Evolutionary conservation across 2,329 filamentous ascomycete genomes (phyloP), one percentile per base, ranked within the genome.

Genomic region (Pseudogymnoascus pannorum): DNA sequence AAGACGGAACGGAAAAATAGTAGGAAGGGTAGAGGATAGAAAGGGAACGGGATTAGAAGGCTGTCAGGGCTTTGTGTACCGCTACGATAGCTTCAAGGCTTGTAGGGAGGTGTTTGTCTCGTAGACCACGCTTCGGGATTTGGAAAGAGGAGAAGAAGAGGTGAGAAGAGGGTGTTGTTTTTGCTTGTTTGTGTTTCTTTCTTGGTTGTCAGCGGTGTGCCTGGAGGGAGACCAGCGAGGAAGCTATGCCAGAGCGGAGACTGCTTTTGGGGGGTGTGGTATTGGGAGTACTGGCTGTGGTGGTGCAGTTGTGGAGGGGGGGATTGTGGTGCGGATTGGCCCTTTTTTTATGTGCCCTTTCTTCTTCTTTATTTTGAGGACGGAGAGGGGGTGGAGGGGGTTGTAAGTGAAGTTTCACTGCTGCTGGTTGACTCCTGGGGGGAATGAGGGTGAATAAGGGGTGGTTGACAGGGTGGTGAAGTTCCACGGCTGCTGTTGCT

Each of bases 161-260:
- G 57, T 64, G 54, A 22, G 40, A 38, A 36, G 16, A 38, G 29
- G 29, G 29, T 31, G 2, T 3, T 31, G 2, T 3, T 31, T 62
- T 61, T 59, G 54, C 38, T 57, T 61, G 48, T 61, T 61, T 48
- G 63, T 60, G 66, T 64, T 63, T 64, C 64, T 66, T 66, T 66
- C 60, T 18, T 38, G 14, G n/a, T 33, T n/a, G 38, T 48, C 58
- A 31, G 29, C 29, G 29, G 29, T 48, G 38, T 20, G n/a, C n/a
- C n/a, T 12, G 14, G 14, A 7, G 22, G 12, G 42, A n/a, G 20
- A 24, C 11, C 5, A 22, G 42, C 14, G 22, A 9, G 3, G 22
- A 36, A n/a, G 33, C 5, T 29, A 51, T 51, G 42, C 14, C 42
- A 22, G 42, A 22, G 22, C 22, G 42, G 12, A 51, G 14, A 4